Base-by-base conservation (phyloP, 805 yeast species). In the Candida koratica region DNA sequence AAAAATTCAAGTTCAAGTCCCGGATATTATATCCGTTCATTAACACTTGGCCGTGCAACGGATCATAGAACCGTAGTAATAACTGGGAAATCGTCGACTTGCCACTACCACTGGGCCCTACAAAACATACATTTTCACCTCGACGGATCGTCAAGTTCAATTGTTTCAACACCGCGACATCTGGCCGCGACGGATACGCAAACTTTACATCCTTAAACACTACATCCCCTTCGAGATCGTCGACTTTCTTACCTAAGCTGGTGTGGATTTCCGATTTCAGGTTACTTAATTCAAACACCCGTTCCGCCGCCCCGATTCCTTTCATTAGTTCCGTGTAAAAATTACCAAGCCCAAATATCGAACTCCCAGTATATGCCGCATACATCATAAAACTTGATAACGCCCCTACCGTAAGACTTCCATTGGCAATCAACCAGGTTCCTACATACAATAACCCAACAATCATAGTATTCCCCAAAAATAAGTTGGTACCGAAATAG, bases 61-160 rank as follows among this genome's bases (percentile, higher is more conserved):
- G 89, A 49, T 88, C 96, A 58, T 90, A 90, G 53, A 84, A 85
- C 41, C 97, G 69, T 47, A 89, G 60, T 29, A 90, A 61, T 35
- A 90, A 62, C 35, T 89, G 85, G 5, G 89, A 73, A 3, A 90
- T 76, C 0, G 97, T 89, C 12, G 95, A 85, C 56, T 90, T 90
- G 17, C 97, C 97, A 42, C 95, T 84, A 1, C 97, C 97, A 22
- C 94, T 82, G n/a, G 96, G 96, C 2, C 97, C 97, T 12, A 89
- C 97, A 41, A 90, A 78, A 55, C 97, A 89, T 11, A 89, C 79
- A 49, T 90, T 90, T 47, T 86, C 89, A 10, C 97, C 97, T 22
- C 84, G 78, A 11, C 66, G 56, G 29, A 90, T 79, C 2, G 61
- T 67, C 38, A 90, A 66, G 45, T 75, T 67, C 37, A 89, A 60